Evolutionary conservation across 192 early-diverging fungal species (phyloP), one percentile per base, ranked within the genome.

Genomic region (Coemansia sp.): DNA sequence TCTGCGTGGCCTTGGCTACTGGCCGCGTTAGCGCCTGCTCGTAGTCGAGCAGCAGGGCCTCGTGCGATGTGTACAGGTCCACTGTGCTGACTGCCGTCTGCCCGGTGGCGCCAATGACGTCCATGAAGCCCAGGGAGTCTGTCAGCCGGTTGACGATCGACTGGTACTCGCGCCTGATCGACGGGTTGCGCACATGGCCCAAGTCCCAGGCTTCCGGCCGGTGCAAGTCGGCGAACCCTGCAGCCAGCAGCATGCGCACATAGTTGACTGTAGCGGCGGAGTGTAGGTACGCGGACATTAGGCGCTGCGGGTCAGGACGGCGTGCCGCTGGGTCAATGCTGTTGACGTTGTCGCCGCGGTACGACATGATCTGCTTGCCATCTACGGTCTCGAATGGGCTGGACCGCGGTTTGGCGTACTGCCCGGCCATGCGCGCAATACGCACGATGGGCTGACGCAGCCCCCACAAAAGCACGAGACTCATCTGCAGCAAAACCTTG

Each of bases 311-410:
- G 74, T 99, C 94, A 15, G 97, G 94, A 19, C 84, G 89, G 50
- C 97, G 90, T 58, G 95, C 90, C 32, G 67, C 75, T 17, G 93
- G 89, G 51, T 93, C 93, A 67, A 90, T 95, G 59, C 97, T 94
- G 85, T 99, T 99, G 57, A 99, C 94, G 83, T 97, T 98, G 85
- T 98, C 97, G 59, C 97, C 97, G 59, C 97, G 89, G 87, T 92
- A 99, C 37, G 95, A 93, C 57, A 85, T 68, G 67, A 96, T 92
- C 64, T 91, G 87, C 57, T 87, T 81, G 60, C 95, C 97, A 71
- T 94, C 84, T 41, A 93, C 81, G 62, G 89, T 90, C 72, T 99
- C 97, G 38, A 86, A 94, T 2, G 95, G 90, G 76, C 89, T 94
- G 41, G 94, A 95, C 58, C 97, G 89, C 14, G 97, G 97, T 86